These are phyloP conservation scores for Diaporthe destruens DNA, from an alignment of 2,329 filamentous ascomycete species.

Conservation along the genomic window DNA sequence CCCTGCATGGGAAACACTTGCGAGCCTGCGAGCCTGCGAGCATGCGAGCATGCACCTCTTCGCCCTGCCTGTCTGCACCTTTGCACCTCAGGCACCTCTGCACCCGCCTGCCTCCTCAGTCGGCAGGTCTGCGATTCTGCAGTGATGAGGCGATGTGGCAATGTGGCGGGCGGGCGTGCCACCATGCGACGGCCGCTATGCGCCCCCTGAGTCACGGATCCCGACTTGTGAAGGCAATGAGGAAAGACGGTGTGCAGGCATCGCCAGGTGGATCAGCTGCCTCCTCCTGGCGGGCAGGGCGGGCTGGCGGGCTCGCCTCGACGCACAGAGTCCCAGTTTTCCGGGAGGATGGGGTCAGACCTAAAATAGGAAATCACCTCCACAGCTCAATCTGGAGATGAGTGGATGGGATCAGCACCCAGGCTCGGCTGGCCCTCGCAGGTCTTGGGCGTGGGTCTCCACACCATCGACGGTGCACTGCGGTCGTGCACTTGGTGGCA, in stretches of 20 bases:
- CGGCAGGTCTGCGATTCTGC: background rate
- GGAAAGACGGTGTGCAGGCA: conserved; percentile 29
- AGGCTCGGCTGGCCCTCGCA: background rate
- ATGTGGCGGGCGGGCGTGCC: conserved; percentile 20
- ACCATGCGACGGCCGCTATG: conserved; percentile 2
- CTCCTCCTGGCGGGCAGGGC: conserved; percentile 5
- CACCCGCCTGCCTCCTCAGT: background rate
- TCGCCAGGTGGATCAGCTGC: conserved; percentile 35
- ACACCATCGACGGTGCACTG: conserved; percentile 19
- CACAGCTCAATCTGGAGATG: conserved; percentile 30
- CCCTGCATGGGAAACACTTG: conserved; percentile 22
- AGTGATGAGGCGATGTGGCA: background rate
- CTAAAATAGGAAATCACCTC: conserved; percentile 32
- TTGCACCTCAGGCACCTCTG: conserved; percentile 13
- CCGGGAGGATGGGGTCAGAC: conserved; percentile 33
- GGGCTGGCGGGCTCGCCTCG: conserved; percentile 24
- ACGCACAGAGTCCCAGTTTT: conserved; percentile 20
- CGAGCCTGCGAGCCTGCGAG: conserved; percentile 14
- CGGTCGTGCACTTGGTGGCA: conserved; percentile 9
- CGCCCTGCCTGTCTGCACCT: conserved; percentile 12
- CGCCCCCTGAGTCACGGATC: conserved; percentile 33
- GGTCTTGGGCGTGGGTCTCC: conserved; percentile 23
- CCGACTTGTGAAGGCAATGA: conserved; percentile 24
- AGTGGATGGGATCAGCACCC: conserved; percentile 23
- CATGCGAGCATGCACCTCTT: background rate